Conservation (phyloP, 2,329 filamentous ascomycete species). For the Apiospora sp. region DNA sequence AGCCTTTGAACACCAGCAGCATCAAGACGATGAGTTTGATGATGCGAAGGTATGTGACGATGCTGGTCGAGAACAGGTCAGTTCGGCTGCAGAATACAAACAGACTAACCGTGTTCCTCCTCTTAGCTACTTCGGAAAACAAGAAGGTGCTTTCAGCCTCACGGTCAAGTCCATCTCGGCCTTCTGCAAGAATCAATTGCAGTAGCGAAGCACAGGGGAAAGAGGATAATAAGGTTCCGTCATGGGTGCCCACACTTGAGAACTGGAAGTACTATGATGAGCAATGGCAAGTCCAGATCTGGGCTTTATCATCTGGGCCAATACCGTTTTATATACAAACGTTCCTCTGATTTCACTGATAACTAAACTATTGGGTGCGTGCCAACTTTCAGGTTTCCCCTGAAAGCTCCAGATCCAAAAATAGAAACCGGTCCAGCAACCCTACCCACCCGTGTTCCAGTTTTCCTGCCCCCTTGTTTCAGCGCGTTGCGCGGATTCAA, state of each 20-base stretch:
- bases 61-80: neutral
- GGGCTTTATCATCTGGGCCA: no score
- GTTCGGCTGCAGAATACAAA: rapidly evolving
- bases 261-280: neutral
- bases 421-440: no score
- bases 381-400: no score
- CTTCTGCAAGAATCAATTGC: neutral
- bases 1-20: constrained; percentile 1
- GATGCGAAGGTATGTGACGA: neutral
- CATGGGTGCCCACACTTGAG: neutral
- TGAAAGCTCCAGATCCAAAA: no score
- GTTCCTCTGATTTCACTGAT: no score
- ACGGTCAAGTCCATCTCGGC: neutral
- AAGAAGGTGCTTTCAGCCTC: neutral
- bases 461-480: no score
- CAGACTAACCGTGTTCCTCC: neutral
- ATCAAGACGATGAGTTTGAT: constrained; percentile 6
- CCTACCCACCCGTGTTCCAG: no score
- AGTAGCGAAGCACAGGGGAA: neutral
- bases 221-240: neutral
- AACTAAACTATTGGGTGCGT: no score
- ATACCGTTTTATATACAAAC: no score
- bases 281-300: no score
- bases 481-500: no score
- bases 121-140: neutral